These are phyloP conservation scores for Solanum commersonii DNA, from an alignment of 257 asterid genomes.

Conservation along the genomic window DNA sequence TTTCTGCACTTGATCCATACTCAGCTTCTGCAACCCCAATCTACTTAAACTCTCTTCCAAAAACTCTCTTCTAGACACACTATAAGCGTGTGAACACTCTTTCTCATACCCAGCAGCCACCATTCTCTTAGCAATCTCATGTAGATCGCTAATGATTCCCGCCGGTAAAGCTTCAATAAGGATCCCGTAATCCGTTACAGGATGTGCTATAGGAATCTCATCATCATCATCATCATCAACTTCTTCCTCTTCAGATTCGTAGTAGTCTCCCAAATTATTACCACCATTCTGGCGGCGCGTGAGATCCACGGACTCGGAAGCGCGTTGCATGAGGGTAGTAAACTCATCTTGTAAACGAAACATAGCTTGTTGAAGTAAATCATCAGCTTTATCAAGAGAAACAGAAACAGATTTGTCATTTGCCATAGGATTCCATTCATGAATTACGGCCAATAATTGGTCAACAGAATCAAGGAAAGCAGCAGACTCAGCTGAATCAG, in stretches of 20 bases:
- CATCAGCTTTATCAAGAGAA: constrained; percentile 83
- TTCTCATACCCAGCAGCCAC: constrained; percentile 84
- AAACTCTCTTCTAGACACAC: constrained; percentile 73
- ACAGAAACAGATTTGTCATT: constrained; percentile 58
- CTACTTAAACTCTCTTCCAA: constrained; percentile 92
- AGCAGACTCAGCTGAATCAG: constrained; percentile 45
- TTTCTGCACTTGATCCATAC: constrained; percentile 79
- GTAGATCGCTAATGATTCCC: constrained; percentile 61
- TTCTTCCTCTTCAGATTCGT: constrained; percentile 42
- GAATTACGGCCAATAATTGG: constrained; percentile 39
- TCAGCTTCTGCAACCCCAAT: constrained; percentile 64
- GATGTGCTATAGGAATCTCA: constrained; percentile 79
- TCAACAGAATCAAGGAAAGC: constrained; percentile 58
- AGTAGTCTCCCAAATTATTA: not conserved
- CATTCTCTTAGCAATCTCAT: constrained; percentile 84
- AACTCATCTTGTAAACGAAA: constrained; percentile 85
- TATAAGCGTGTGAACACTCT: constrained; percentile 85
- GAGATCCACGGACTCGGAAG: constrained; percentile 57
- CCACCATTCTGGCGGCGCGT: constrained; percentile 1
- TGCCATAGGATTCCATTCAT: constrained; percentile 66
- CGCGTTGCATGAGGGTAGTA: constrained; percentile 51
- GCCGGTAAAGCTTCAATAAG: constrained; percentile 79
- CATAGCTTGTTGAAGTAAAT: constrained; percentile 84
- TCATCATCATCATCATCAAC: constrained; percentile 19
- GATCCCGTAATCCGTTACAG: constrained; percentile 62